These are phyloP conservation scores for Eucalyptus leucophloia DNA, from an alignment of 345 rosid genomes.

Conservation along the genomic window DNA sequence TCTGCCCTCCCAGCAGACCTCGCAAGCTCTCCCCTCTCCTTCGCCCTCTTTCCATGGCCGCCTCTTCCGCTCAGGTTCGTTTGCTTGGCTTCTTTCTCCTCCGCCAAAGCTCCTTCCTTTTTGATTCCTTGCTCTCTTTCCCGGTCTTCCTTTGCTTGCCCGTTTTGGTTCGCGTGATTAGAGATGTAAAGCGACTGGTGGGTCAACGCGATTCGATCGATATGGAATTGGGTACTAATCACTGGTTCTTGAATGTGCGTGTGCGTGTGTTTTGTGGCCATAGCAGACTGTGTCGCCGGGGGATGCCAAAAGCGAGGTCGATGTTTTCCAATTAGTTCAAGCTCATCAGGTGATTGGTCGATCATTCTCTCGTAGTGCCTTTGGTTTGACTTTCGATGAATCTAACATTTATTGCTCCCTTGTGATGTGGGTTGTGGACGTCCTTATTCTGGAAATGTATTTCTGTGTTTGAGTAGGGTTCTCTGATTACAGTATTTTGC, in stretches of 20 bases:
- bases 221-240: background rate
- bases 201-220: background rate
- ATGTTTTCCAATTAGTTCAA: constrained; percentile 62
- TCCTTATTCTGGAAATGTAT: background rate
- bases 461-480: background rate
- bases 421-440: background rate
- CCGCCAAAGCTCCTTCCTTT: background rate
- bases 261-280: background rate
- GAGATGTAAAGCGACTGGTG: background rate
- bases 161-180: background rate
- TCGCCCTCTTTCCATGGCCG: constrained; percentile 48
- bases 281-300: constrained; percentile 49
- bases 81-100: background rate
- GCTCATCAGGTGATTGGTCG: constrained; percentile 54
- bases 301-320: constrained; percentile 26
- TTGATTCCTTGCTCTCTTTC: background rate
- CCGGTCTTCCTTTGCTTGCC: background rate
- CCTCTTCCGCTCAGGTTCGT: constrained; percentile 59
- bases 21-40: background rate
- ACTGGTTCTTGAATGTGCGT: background rate
- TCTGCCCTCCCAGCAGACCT: background rate
- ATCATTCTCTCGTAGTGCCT: background rate
- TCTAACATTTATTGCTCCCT: background rate
- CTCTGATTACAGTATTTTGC: background rate
- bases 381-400: background rate